phyloP scores from a whole-genome alignment of 2,329 filamentous ascomycete genomes.

The Peltaster fructicola region DNA sequence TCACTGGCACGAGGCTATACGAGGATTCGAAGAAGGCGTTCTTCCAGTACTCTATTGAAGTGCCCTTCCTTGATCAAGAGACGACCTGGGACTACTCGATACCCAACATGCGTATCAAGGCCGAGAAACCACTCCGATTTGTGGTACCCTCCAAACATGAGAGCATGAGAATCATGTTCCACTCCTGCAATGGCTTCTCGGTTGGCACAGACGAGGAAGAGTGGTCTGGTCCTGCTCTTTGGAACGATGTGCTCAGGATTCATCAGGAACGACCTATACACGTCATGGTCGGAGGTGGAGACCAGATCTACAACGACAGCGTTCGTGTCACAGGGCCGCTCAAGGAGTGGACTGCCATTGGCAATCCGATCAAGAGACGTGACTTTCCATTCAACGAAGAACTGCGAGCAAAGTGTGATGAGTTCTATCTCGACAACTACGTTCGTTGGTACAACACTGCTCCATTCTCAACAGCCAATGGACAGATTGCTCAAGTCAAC shows the following conservation, averaged over 20 bases:
- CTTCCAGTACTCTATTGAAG: slow-evolving; percentile 39
- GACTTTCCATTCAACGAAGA: slow-evolving; percentile 47
- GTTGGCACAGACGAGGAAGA: slow-evolving; percentile 46
- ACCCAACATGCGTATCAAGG: slow-evolving; percentile 36
- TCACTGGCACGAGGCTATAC: slow-evolving; percentile 39
- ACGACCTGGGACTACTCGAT: slow-evolving; percentile 65
- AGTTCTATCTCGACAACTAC: slow-evolving; percentile 46
- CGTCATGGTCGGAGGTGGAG: slow-evolving; percentile 72
- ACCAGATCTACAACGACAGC: slow-evolving; percentile 65
- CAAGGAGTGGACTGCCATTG: slow-evolving; percentile 43
- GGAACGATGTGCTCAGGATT: slow-evolving; percentile 46
- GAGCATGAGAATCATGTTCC: slow-evolving; percentile 53
- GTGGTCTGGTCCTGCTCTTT: slow-evolving; percentile 41
- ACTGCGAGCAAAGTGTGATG: slow-evolving; percentile 40
- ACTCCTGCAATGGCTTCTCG: slow-evolving; percentile 52
- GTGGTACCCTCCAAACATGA: slow-evolving; percentile 40
- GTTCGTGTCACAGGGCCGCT: slow-evolving; percentile 74
- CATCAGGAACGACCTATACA: slow-evolving; percentile 44
- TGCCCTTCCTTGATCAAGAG: slow-evolving; percentile 54
- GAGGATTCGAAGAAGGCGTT: slow-evolving; percentile 42
- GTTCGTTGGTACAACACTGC: slow-evolving; percentile 51
- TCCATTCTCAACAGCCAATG: slow-evolving; percentile 41
- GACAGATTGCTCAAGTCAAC: slow-evolving; percentile 46
- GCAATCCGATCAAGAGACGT: slow-evolving; percentile 41
- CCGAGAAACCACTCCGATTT: slow-evolving; percentile 29